Evolutionary conservation across 78 protist genomes (phyloP).

Genomic region (Corallochytrium limacisporum): DNA sequence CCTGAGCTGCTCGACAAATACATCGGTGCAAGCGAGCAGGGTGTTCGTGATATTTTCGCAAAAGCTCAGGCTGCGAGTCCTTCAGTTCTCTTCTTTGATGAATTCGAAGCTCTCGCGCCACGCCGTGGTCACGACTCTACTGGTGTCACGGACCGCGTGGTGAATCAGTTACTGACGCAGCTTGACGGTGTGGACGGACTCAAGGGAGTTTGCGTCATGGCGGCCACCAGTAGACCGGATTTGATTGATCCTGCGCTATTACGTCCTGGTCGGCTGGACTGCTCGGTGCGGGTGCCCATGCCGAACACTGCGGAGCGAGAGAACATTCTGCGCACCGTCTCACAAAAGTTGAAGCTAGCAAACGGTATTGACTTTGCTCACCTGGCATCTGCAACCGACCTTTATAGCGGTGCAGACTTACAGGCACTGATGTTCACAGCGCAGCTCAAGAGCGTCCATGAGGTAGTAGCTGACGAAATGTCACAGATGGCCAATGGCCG

Average conservation of each 20-base stretch:
- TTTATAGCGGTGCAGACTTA: slow-evolving; percentile 50
- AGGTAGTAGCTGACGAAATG: too few species aligned
- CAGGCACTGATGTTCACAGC: slow-evolving; percentile 44
- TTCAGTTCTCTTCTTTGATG: slow-evolving; percentile 85
- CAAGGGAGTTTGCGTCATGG: slow-evolving; percentile 66
- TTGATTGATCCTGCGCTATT: slow-evolving; percentile 84
- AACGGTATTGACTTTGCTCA: neutral
- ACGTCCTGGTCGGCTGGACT: slow-evolving; percentile 90
- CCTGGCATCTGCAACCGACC: neutral
- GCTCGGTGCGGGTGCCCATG: slow-evolving; percentile 6
- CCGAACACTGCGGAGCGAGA: slow-evolving; percentile 6
- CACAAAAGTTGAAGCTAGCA: slow-evolving; percentile 16
- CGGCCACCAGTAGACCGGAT: slow-evolving; percentile 77
- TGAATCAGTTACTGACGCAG: slow-evolving; percentile 74
- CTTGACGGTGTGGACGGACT: slow-evolving; percentile 86
- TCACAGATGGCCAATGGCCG: too few species aligned
- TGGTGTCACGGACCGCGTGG: slow-evolving; percentile 89
- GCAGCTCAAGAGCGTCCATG: too few species aligned
- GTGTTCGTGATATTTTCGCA: slow-evolving; percentile 59
- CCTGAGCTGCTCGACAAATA: slow-evolving; percentile 90
- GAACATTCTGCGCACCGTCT: slow-evolving; percentile 31
- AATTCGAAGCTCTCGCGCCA: slow-evolving; percentile 79
- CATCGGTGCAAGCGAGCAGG: slow-evolving; percentile 77
- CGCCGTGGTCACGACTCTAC: slow-evolving; percentile 45
- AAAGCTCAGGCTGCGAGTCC: slow-evolving; percentile 75